Evolutionary conservation across 768 basidiomycete genomes (phyloP), one percentile per base, ranked within the genome.

Genomic region (Tricholoma hemisulphureum): DNA sequence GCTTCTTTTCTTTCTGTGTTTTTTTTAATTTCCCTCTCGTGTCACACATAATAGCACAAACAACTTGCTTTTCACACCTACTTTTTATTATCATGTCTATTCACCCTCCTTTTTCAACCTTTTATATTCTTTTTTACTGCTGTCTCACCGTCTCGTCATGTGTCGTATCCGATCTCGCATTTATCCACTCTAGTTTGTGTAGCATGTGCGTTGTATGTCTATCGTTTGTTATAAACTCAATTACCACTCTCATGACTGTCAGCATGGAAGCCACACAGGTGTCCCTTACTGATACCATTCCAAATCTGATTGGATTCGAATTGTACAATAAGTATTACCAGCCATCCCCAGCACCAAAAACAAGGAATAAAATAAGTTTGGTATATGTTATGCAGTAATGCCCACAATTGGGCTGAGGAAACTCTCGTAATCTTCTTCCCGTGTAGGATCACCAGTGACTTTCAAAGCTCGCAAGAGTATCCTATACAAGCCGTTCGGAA

Each of bases 391-490:
- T 11, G 45, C 62, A 13, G 37, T 39, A 28, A 71, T 53, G 8
- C 71, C 71, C 14, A 72, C 50, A 46, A 79, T 67, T 11, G 78
- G 77, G 56, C 79, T 78, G 57, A 80, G 64, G 75, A 74, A 82
- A 51, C 73, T 76, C 54, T 82, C 80, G 50, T 74, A 80, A 60
- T 81, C 78, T 23, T 81, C 78, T 23, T 68, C 71, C 21, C 69
- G 73, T n/a, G 59, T 67, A 18, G 75, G 67, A 56, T 81, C 61
- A 0, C 79, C 80, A 8, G 79, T 79, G 4, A 80, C 78, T 51
- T 61, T 72, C 54, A 81, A 61, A 0, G 76, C 75, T 3, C 78
- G 72, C 5, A 80, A 39, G 20, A 80, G 69, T 24, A 77, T 21
- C 28, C 74, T 72, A 62, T 79, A 81, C 7, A 59, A 55, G 0